A percentile compares a stretch with the other conserved stretches of the same genome.
phyloP scores from a whole-genome alignment of 208 protist genomes.

The Porcisia deanei region DNA sequence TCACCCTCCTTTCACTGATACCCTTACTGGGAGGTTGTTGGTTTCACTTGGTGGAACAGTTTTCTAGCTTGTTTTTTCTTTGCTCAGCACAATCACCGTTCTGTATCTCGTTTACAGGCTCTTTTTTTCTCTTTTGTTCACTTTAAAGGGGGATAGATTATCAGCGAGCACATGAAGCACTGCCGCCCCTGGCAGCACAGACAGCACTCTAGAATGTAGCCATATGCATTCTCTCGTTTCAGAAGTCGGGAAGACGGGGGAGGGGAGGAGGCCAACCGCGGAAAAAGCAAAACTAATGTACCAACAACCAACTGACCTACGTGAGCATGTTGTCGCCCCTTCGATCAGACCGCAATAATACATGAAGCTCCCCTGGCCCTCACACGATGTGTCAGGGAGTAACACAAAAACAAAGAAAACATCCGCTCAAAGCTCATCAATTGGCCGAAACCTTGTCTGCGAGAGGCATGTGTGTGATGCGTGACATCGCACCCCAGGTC shows the following conservation, averaged over 20 bases:
- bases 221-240: neutral
- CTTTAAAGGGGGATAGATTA: constrained; percentile 5
- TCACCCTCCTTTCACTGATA: neutral
- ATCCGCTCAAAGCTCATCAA: neutral
- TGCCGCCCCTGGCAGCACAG: neutral
- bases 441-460: neutral
- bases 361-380: neutral
- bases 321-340: neutral
- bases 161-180: neutral
- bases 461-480: neutral
- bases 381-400: neutral
- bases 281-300: neutral
- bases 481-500: neutral
- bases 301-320: neutral
- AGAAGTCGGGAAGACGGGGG: too few relatives aligned
- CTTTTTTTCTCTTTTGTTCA: neutral
- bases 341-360: neutral
- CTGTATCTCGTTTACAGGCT: neutral
- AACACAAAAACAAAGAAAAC: neutral
- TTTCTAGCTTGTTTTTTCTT: constrained; percentile 13
- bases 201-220: neutral
- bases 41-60: neutral
- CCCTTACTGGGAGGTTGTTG: neutral
- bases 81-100: constrained; percentile 8
- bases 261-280: neutral